A percentile compares a stretch with the other conserved stretches of the same genome.
These are phyloP conservation scores for Lachnellula arida DNA, from an alignment of 2,329 filamentous ascomycete species.

Conservation along the genomic window DNA sequence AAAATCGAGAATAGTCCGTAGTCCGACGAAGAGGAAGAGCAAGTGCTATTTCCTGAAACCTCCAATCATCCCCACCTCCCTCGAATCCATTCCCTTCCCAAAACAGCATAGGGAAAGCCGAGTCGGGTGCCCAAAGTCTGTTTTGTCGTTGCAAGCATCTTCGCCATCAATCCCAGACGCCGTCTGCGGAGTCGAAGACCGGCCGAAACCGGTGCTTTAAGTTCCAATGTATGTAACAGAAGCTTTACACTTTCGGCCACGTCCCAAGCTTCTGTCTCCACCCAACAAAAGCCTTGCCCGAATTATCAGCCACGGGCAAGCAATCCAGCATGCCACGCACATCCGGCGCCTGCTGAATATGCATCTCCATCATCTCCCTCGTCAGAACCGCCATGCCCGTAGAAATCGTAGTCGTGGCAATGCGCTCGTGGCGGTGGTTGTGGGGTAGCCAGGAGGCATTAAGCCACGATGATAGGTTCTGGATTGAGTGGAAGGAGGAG, in stretches of 20 bases:
- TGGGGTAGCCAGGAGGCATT: constrained; percentile 20
- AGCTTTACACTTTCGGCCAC: constrained; percentile 31
- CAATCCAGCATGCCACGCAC: constrained; percentile 27
- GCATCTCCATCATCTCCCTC: constrained; percentile 29
- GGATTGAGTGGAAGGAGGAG: constrained; percentile 12
- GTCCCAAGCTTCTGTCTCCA: constrained; percentile 31
- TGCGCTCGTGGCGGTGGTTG: constrained; percentile 29
- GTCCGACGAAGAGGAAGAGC: neutral
- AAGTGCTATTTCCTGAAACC: neutral
- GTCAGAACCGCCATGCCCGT: constrained; percentile 27
- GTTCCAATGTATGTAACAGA: constrained; percentile 19
- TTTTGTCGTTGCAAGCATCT: neutral
- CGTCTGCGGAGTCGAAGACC: neutral
- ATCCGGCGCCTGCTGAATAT: constrained; percentile 28
- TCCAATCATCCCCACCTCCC: neutral
- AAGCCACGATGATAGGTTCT: constrained; percentile 21
- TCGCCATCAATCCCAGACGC: neutral
- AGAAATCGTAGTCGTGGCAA: constrained; percentile 26
- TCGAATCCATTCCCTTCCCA: too few relatives aligned
- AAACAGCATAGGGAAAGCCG: too few relatives aligned
- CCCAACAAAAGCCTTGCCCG: constrained; percentile 16
- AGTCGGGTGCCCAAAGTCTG: neutral
- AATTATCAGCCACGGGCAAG: constrained; percentile 25
- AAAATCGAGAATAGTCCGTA: neutral
- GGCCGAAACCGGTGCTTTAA: neutral